Evolutionary conservation across 148 eudicot genomes (phyloP).

Genomic region (Camellia lanceoleosa): DNA sequence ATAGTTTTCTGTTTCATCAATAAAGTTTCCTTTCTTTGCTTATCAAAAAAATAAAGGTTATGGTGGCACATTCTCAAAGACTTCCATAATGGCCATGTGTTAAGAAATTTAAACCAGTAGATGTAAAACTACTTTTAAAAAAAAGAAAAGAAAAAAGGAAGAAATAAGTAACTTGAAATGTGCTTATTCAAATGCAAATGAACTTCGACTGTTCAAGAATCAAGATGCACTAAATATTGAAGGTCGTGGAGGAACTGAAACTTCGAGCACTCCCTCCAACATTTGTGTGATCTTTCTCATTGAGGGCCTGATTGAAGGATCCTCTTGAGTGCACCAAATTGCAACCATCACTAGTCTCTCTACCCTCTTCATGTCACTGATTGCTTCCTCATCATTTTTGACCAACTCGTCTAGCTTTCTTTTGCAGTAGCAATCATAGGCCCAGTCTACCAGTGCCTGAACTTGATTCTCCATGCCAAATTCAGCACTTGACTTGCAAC

Average conservation of each 20-base stretch:
- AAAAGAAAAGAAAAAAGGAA: too few species aligned
- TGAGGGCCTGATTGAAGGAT: slow-evolving; percentile 30
- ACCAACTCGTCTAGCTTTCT: slow-evolving; percentile 17
- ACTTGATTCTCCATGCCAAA: slow-evolving; percentile 17
- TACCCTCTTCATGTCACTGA: slow-evolving; percentile 14
- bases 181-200: too few species aligned
- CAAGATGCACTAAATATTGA: background rate
- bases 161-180: too few species aligned
- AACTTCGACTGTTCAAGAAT: too few species aligned
- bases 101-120: too few species aligned
- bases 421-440: slow-evolving; percentile 22
- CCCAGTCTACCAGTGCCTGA: slow-evolving; percentile 19
- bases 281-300: slow-evolving; percentile 29
- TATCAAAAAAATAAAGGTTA: too few species aligned
- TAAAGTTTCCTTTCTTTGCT: too few species aligned
- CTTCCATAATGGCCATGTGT: too few species aligned
- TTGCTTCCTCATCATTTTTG: slow-evolving; percentile 24
- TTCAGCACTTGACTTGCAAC: slow-evolving; percentile 23
- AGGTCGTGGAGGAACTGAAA: slow-evolving; percentile 28
- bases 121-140: too few species aligned
- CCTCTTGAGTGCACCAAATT: slow-evolving; percentile 4
- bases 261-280: slow-evolving; percentile 31
- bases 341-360: slow-evolving; percentile 23
- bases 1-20: too few species aligned
- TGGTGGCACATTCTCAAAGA: too few species aligned